A percentile compares a stretch with the other conserved stretches of the same genome.
Conservation (phyloP, 805 yeast genomes). For the Kregervanrija delftensis region DNA sequence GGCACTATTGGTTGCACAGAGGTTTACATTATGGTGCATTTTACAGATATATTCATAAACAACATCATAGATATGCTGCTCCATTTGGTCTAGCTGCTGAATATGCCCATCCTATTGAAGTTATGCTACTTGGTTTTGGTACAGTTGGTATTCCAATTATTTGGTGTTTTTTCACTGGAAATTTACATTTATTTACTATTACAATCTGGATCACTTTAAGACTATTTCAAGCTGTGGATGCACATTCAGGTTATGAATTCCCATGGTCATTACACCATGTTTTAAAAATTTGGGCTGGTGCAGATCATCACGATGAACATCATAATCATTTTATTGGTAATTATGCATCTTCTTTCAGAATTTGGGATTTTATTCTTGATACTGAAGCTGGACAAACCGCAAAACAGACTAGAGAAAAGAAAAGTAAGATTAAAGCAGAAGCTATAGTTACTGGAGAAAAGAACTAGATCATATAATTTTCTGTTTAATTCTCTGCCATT, state of each 20-base stretch:
- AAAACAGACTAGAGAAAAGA: conserved; percentile 62
- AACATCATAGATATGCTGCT: conserved; percentile 96
- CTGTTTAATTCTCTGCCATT: too few relatives aligned
- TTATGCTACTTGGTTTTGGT: conserved; percentile 84
- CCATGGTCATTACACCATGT: conserved; percentile 93
- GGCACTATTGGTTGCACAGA: conserved; percentile 97
- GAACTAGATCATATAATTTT: background rate
- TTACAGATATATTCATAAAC: conserved; percentile 91
- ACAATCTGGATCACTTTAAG: conserved; percentile 83
- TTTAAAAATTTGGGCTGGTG: conserved; percentile 97
- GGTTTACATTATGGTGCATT: conserved; percentile 81
- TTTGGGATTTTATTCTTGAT: conserved; percentile 85
- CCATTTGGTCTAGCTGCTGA: conserved; percentile 97
- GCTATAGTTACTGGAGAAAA: conserved; percentile 21
- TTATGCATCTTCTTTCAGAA: conserved; percentile 90
- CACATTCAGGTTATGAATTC: conserved; percentile 97
- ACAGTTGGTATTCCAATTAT: conserved; percentile 93
- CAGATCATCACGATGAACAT: conserved; percentile 96
- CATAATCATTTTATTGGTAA: conserved; percentile 95
- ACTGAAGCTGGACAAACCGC: conserved; percentile 91
- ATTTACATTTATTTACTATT: conserved; percentile 85
- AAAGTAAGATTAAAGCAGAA: conserved; percentile 52
- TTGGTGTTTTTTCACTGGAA: conserved; percentile 67
- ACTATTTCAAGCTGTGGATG: conserved; percentile 93
- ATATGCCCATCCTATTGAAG: conserved; percentile 95